These are phyloP conservation scores for Nannochloris sp. DNA, from an alignment of 139 green algal species.

Conservation along the genomic window DNA sequence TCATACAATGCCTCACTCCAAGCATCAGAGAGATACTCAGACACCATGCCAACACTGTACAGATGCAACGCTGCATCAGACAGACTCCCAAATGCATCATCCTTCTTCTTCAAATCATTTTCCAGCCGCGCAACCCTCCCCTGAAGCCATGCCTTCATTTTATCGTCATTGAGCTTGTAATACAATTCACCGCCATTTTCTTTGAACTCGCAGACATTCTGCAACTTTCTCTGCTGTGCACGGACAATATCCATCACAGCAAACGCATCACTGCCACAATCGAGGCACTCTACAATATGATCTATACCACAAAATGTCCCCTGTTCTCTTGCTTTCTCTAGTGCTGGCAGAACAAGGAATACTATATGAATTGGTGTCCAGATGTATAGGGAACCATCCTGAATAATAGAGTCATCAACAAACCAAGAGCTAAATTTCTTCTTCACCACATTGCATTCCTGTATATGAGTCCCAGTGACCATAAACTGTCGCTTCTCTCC, in stretches of 20 bases:
- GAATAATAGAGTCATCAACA: conserved; percentile 21
- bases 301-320: conserved; percentile 25
- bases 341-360: conserved; percentile 46
- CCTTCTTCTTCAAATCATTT: conserved; percentile 7
- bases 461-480: conserved; percentile 11
- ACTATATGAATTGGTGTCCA: conserved; percentile 41
- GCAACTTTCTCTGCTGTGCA: conserved; percentile 9
- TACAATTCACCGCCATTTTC: conserved; percentile 20
- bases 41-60: conserved; percentile 30
- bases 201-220: conserved; percentile 31
- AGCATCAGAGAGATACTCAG: conserved; percentile 23
- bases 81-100: conserved; percentile 19
- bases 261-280: not conserved
- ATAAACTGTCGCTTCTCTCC: conserved; percentile 22
- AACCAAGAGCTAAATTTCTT: conserved; percentile 29
- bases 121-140: conserved; percentile 17
- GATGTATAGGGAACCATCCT: conserved; percentile 47
- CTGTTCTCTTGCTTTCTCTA: conserved; percentile 24
- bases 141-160: conserved; percentile 27
- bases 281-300: conserved; percentile 18
- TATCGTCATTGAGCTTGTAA: conserved; percentile 24
- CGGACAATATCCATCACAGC: not conserved
- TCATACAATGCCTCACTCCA: conserved; percentile 19
- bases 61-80: conserved; percentile 17
- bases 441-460: conserved; percentile 29